Base-by-base conservation (phyloP, 2,329 filamentous ascomycete species). In the Penicillium glabrum region DNA sequence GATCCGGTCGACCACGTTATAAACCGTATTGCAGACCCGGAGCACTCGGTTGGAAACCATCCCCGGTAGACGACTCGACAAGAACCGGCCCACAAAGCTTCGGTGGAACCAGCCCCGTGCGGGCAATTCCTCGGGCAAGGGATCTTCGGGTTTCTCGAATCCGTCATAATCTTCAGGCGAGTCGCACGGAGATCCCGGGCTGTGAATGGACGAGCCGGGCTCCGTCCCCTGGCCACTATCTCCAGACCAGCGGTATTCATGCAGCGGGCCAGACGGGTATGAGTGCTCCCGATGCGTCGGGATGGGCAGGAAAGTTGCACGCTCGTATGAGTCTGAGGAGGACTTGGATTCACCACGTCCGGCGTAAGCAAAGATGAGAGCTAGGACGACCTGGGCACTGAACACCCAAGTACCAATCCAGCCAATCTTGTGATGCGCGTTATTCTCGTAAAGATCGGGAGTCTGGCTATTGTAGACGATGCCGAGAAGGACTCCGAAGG, bases 401-500 rank as follows among this genome's bases (percentile, higher is more conserved):
- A 89, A 81, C 4, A 93, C 79, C 80, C 85, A 89, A 3, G 89
- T 93, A 29, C 89, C 82, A 43, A 90, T 80, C 93, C 93, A 98
- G 53, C 92, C 92, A 44, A 93, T 82, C 72, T 90, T 92, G 77
- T 92, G 87, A 73, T 97, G 93, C n/a, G 89, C 85, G 70, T 96
- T 96, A 70, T 89, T 88, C 31, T 87, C 86, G 71, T 96, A 97
- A 23, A 97, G 78, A 69, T 96, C 90, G 1, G 92, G 91, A 0
- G 91, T 96, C 61, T 84, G 86, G 56, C 83, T 81, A 71, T 95
- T 91, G 79, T 96, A 96, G 33, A 91, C 77, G 49, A 84, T 82
- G 8, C 84, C 86, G 26, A 89, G 71, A 14, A 90, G 68, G 24
- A 93, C 64, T 19, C 88, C 90, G 1, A 88, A 64, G 3, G 79